phyloP scores from a whole-genome alignment of 1,284 basidiomycete species.

The Pseudozyma tsukubaensis region DNA sequence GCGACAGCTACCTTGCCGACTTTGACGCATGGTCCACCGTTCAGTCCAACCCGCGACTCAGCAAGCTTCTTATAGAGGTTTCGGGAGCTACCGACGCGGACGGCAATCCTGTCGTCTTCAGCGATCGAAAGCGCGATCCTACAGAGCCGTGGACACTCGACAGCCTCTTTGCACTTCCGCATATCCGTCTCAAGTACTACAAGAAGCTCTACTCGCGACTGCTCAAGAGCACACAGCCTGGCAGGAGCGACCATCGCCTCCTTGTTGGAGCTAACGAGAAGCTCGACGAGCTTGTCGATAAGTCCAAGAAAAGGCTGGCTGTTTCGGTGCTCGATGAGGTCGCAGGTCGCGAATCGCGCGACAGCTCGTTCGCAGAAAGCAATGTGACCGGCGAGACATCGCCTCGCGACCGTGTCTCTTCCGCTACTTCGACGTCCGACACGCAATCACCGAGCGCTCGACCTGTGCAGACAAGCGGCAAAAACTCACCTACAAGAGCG shows the following conservation, averaged over 20 bases:
- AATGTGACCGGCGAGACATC: constrained; percentile 44
- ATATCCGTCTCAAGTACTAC: constrained; percentile 87
- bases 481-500: constrained; percentile 12
- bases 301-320: constrained; percentile 70
- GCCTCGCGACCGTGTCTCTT: constrained; percentile 47
- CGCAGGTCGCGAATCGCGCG: constrained; percentile 39
- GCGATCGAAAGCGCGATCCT: constrained; percentile 50
- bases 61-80: constrained; percentile 78
- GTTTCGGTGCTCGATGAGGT: constrained; percentile 52
- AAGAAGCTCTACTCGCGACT: constrained; percentile 88
- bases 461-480: constrained; percentile 21
- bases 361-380: constrained; percentile 54
- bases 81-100: constrained; percentile 70
- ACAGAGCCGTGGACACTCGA: constrained; percentile 81
- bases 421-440: constrained; percentile 53
- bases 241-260: constrained; percentile 86
- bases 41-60: constrained; percentile 79
- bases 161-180: constrained; percentile 85
- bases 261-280: constrained; percentile 83
- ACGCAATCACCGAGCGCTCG: constrained; percentile 27
- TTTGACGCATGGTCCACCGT: constrained; percentile 88
- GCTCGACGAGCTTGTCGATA: constrained; percentile 79
- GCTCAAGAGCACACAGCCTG: constrained; percentile 86
- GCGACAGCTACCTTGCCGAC: constrained; percentile 78
- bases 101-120: constrained; percentile 47